Evolutionary conservation across 2,329 filamentous ascomycete species (phyloP), one percentile per base, ranked within the genome.

Genomic region (Raffaelea arxii): DNA sequence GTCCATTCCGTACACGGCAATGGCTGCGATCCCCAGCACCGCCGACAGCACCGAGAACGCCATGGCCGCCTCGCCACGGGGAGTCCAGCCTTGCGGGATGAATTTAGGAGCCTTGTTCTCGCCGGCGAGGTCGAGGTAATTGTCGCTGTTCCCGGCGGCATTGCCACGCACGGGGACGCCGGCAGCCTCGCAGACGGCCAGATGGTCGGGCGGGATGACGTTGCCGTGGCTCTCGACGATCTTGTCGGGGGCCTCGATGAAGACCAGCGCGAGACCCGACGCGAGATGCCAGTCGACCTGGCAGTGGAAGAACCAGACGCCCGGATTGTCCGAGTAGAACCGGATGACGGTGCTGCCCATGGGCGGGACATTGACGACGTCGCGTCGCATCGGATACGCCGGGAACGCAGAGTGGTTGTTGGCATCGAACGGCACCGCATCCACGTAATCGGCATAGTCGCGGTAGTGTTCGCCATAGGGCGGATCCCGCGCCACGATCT

Each of bases 241-340:
- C 18, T 78, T 71, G 4, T 72, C 58, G 0, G 80, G 81, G 0
- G 77, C 74, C 61, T 84, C 81, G 50, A 84, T 62, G 52, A 86
- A 74, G 1, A 78, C 79, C 22, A 79, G 74, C 4, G 78, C 68
- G 3, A 87, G 69, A n/a, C 84, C 84, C 3, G 78, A 78, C 1
- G 73, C 65, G 47, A 86, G 69, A 58, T 88, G 84, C 83, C 83
- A 91, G 58, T 86, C 83, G 44, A 90, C 82, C 59, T 91, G 86
- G 63, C 85, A 90, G 63, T 89, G 85, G 66, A 89, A 85, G 4
- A 84, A 40, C 61, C 62, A 66, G 49, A 61, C 56, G 53, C 80
- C n/a, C n/a, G n/a, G n/a, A n/a, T n/a, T n/a, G n/a, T n/a, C n/a
- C n/a, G n/a, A n/a, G n/a, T n/a, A n/a, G n/a, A n/a, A n/a, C n/a